Base-by-base conservation (phyloP, 495 filamentous ascomycete species). In the Aspergillus mulundensis region DNA sequence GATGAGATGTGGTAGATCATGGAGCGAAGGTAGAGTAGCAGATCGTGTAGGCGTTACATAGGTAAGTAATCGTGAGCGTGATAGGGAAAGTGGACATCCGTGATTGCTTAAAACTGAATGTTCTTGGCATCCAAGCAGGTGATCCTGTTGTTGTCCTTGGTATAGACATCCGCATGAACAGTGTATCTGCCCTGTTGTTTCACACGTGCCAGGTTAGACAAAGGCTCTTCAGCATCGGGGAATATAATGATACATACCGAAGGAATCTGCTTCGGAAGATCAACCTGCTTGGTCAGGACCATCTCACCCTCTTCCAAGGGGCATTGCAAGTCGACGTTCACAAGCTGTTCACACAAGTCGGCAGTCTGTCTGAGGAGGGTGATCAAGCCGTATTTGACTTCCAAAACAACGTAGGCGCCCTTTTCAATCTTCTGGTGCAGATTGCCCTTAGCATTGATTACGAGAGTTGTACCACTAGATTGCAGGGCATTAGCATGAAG, bases 351-450 rank as follows among this genome's bases (percentile, higher is more conserved):
- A 74, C 94, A 99, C 12, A 97, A 81, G 67, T 95, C 86, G 62
- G 86, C 83, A 53, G 71, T 75, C 53, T 88, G 86, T 62, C 81
- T 87, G 70, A 99, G 81, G 53, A 99, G 78, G 45, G 85, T 88
- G 67, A 99, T 96, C 62, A 95, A 75, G 23, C 71, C 94, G 69
- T 93, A 99, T 71, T 96, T 97, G 74, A 97, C 92, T 53, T 85
- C 79, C 28, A 99, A 68, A 25, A 85, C 77, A 32, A 96, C 85
- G 54, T 84, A 86, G 39, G 95, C 88, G 49, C 89, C 92, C 36
- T 89, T 66, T n/a, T 81, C 78, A 55, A 99, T 78, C 12, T 70
- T 62, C 55, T 93, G 70, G 53, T 73, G 78, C 43, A 99, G 76
- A 15, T 70, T 84, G 54, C 95, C 94, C 21, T 68, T 73, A 15